Evolutionary conservation across 2,329 filamentous ascomycete genomes (phyloP).

Genomic region (Hysterium pulicare): DNA sequence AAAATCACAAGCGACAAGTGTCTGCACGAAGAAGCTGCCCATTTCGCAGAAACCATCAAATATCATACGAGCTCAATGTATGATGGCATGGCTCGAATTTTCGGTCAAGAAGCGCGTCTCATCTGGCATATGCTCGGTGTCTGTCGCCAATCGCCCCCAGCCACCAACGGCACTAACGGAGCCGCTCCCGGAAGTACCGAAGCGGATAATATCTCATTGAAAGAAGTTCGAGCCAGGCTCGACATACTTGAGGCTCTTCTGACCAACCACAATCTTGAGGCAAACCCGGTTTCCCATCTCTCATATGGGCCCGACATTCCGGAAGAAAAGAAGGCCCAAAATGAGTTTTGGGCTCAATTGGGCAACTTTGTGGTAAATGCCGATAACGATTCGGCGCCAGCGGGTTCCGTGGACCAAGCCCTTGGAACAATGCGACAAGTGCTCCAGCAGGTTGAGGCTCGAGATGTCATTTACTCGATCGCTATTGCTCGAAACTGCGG

Average conservation of each 20-base stretch:
- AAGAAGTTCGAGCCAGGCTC: constrained; percentile 65
- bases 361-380: constrained; percentile 67
- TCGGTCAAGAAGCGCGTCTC: constrained; percentile 57
- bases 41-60: constrained; percentile 33
- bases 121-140: constrained; percentile 59
- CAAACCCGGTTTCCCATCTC: constrained; percentile 56
- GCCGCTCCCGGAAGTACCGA: constrained; percentile 39
- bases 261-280: constrained; percentile 63
- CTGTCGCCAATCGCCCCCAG: constrained; percentile 42
- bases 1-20: constrained; percentile 50
- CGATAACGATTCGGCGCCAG: constrained; percentile 56
- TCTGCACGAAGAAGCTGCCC: constrained; percentile 33
- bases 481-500: constrained; percentile 74
- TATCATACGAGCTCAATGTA: constrained; percentile 16
- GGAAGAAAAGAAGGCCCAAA: constrained; percentile 47
- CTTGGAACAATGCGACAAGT: constrained; percentile 65
- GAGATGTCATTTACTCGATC: constrained; percentile 87
- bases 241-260: constrained; percentile 73
- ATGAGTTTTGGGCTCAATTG: constrained; percentile 80
- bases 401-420: constrained; percentile 62
- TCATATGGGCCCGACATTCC: constrained; percentile 44
- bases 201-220: constrained; percentile 57
- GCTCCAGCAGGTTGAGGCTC: constrained; percentile 77
- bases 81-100: constrained; percentile 33
- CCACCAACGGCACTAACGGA: constrained; percentile 42